Base-by-base conservation (phyloP, 2,329 filamentous ascomycete species). In the Colletotrichum coccodes region DNA sequence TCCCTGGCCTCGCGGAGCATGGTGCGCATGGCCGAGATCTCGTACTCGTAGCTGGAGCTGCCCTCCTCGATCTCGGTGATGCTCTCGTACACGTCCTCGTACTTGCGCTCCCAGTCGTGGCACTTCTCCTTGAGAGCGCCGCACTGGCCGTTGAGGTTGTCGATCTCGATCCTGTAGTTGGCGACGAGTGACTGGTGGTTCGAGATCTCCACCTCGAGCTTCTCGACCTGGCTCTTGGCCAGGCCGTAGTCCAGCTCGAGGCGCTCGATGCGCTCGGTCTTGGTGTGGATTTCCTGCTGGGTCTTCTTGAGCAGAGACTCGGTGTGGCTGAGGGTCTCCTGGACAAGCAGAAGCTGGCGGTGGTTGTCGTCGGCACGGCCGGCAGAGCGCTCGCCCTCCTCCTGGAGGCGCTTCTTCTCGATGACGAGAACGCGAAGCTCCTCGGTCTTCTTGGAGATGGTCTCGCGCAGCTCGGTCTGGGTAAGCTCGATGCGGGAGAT, bases 1-100 rank as follows among this genome's bases (percentile, higher is more conserved):
- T 67, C 64, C 9, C 64, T 34, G 14, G 50, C 42, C 44, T 67
- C 64, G n/a, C 60, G 59, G 12, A 67, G 64, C 64, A 67, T 58
- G 9, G 46, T 50, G 4, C 64, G 64, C 64, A 68, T 64, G 5
- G 52, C 54, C n/a, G 47, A 42, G 23, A 68, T 63, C 46, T 68
- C 64, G 40, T 52, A 52, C 5, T 64, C 64, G 46, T n/a, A 64
- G 28, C 60, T 54, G 21, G 60, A 64, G 64, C 38, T 64, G 38
- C 60, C 60, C 18, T 68, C 64, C 53, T 68, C 60, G 38, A 64
- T 58, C 64, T 67, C 64, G 18, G 64, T 67, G 28, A 68, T 46
- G 60, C 60, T 64, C 52, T 68, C 64, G 44, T 46, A 64, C n/a
- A 58, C 64, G 21, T 68, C 60, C n/a, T 68, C 64, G 23, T 59